These are phyloP conservation scores for Penicillium bovifimosum DNA, from an alignment of 495 filamentous ascomycete species.

Conservation along the genomic window DNA sequence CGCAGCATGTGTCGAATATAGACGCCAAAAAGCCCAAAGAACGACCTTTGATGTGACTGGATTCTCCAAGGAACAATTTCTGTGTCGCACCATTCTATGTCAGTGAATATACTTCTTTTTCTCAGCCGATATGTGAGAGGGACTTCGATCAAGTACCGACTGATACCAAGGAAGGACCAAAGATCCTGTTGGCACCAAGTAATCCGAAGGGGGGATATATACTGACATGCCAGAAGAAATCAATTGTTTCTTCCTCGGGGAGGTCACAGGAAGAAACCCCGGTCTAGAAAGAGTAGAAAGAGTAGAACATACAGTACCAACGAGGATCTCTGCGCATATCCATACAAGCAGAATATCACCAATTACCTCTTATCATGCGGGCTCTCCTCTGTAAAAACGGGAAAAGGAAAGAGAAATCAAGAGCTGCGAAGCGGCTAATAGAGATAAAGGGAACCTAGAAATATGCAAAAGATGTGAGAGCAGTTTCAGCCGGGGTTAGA, in stretches of 20 bases:
- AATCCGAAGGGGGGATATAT: background rate
- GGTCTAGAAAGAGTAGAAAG: background rate
- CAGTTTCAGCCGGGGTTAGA: background rate
- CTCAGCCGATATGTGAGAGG: background rate
- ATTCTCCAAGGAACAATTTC: background rate
- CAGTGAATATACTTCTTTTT: background rate
- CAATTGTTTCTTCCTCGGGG: background rate
- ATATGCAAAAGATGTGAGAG: background rate
- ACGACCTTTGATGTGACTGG: background rate
- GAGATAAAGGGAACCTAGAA: conserved; percentile 5
- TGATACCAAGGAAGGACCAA: background rate
- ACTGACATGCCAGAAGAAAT: too few species aligned
- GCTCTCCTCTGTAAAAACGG: background rate
- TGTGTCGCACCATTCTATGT: background rate
- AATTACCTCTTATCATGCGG: background rate
- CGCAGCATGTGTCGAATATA: conserved; percentile 6
- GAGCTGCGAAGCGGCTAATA: background rate
- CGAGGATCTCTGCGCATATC: background rate
- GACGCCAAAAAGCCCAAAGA: background rate
- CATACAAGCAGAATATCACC: background rate
- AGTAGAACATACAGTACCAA: background rate
- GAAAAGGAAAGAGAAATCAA: background rate
- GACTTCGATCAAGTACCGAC: background rate
- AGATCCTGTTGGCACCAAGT: background rate
- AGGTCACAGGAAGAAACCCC: background rate